Evolutionary conservation across 352 stramenopile genomes (phyloP).

Genomic region (Phytophthora sojae): DNA sequence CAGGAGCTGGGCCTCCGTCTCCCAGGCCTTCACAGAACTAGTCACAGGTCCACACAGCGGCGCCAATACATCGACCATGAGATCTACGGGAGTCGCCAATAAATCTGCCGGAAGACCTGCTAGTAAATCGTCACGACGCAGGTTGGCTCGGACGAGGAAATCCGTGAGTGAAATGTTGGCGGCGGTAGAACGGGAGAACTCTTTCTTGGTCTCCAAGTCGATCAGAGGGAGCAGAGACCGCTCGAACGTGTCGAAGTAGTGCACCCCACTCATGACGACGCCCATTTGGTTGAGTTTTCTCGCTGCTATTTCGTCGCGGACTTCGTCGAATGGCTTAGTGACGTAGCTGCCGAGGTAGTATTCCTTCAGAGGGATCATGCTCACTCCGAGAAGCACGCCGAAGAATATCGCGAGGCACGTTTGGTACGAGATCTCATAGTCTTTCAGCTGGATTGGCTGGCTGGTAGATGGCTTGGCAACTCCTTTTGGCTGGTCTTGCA

Average conservation of each 20-base stretch:
- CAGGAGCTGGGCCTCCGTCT: constrained; percentile 38
- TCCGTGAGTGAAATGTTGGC: constrained; percentile 27
- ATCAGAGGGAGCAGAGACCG: constrained; percentile 34
- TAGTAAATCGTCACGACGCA: constrained; percentile 37
- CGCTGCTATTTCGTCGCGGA: constrained; percentile 43
- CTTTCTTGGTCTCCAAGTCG: constrained; percentile 25
- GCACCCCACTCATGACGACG: constrained; percentile 39
- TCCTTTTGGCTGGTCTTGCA: not conserved
- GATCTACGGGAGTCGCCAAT: constrained; percentile 25
- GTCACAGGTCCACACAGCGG: constrained; percentile 41
- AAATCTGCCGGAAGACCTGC: constrained; percentile 27
- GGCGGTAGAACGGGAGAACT: constrained; percentile 21
- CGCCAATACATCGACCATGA: constrained; percentile 49
- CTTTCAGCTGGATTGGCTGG: constrained; percentile 9
- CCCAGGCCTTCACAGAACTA: constrained; percentile 11
- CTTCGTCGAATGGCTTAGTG: constrained; percentile 50
- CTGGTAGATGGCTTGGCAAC: not conserved
- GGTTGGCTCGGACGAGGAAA: constrained; percentile 46
- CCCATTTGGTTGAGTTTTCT: constrained; percentile 41
- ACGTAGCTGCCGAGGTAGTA: constrained; percentile 52
- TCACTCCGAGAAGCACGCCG: constrained; percentile 19
- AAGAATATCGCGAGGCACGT: constrained; percentile 32
- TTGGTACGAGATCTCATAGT: constrained; percentile 38
- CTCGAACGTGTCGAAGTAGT: constrained; percentile 49
- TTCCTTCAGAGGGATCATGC: constrained; percentile 48